Base-by-base conservation (phyloP, 352 stramenopile species). In the Pythium apleroticum region DNA sequence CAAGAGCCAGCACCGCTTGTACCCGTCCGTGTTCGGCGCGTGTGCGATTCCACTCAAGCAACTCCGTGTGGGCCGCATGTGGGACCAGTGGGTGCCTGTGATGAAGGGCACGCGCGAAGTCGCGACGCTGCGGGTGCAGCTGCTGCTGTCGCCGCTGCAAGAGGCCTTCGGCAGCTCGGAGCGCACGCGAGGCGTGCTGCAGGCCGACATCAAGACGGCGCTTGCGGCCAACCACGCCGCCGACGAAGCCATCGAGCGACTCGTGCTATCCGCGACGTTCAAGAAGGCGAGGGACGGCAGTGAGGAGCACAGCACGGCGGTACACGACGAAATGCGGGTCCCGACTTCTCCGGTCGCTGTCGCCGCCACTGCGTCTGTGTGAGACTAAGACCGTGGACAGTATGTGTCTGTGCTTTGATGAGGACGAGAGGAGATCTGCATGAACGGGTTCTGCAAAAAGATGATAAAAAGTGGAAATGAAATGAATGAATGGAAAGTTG, bases 211-310 rank as follows among this genome's bases (percentile, higher is more conserved):
- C 41, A 67, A 72, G 59, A 80, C 73, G 11, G 81, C 80, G 15
- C 66, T 76, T 57, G 80, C 78, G 4, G 80, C 80, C 1, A 79
- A 82, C 46, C 72, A 84, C 33, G 79, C 85, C 28, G 81, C 81
- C 3, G 81, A 91, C 45, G 72, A 82, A 25, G 81, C 81, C 14
- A 88, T 91, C 33, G 73, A 87, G 57, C 71, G 81, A 5, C 63
- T 91, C 15, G 61, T 91, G 33, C 63, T 58, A 6, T 54, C 43
- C 3, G 67, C 48, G 11, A 52, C 56, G 19, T 57, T 49, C 11
- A 65, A 57, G 33, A 52, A 57, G n/a, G 58, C 31, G 28, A 12
- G 19, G 22, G 28, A 49, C 30, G 43, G n/a, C n/a, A 50, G n/a
- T 35, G 49, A 59, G 19, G 12, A 27, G 24, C 31, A 53, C 4